A percentile compares a stretch with the other conserved stretches of the same genome.
phyloP scores from a whole-genome alignment of 2,329 filamentous ascomycete species.

The Ophiostoma quercus region DNA sequence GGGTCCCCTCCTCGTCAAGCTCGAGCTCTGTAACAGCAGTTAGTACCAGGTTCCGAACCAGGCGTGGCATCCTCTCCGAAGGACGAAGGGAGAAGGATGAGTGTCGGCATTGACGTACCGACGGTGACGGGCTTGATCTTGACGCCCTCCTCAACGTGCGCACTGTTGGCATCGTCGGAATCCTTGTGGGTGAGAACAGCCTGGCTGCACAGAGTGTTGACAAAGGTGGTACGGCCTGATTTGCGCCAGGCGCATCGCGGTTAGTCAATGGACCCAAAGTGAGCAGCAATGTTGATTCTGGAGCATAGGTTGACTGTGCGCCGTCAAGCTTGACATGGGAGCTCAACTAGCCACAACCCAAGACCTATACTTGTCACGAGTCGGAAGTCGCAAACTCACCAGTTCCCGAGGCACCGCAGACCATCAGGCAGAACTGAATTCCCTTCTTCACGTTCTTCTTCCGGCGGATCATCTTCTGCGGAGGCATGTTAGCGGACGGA shows the following conservation, averaged over 20 bases:
- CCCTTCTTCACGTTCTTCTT: slow-evolving; percentile 99
- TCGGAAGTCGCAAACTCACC: too few relatives aligned
- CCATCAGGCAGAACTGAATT: slow-evolving; percentile 99
- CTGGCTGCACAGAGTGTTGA: slow-evolving; percentile 98
- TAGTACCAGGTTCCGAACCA: slow-evolving; percentile 30
- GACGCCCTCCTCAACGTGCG: slow-evolving; percentile 92
- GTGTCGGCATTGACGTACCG: slow-evolving; percentile 60
- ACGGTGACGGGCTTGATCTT: slow-evolving; percentile 98
- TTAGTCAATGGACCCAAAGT: slow-evolving; percentile 14
- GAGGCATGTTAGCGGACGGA: slow-evolving; percentile 31
- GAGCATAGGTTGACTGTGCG: too few relatives aligned
- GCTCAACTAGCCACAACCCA: too few relatives aligned
- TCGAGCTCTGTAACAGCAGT: slow-evolving; percentile 64
- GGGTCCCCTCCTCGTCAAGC: slow-evolving; percentile 95
- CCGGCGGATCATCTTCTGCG: slow-evolving; percentile 88
- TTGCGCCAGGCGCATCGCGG: too few relatives aligned
- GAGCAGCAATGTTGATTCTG: too few relatives aligned
- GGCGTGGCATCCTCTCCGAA: too few relatives aligned
- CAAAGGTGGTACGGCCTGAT: slow-evolving; percentile 93
- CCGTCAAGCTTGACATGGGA: too few relatives aligned
- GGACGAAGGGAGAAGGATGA: too few relatives aligned
- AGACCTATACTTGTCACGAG: too few relatives aligned
- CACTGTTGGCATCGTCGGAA: slow-evolving; percentile 79
- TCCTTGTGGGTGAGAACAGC: slow-evolving; percentile 87
- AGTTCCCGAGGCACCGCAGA: slow-evolving; percentile 97